These are phyloP conservation scores for Juncus effusus DNA, from an alignment of 176 grass and related monocot species.

Conservation along the genomic window DNA sequence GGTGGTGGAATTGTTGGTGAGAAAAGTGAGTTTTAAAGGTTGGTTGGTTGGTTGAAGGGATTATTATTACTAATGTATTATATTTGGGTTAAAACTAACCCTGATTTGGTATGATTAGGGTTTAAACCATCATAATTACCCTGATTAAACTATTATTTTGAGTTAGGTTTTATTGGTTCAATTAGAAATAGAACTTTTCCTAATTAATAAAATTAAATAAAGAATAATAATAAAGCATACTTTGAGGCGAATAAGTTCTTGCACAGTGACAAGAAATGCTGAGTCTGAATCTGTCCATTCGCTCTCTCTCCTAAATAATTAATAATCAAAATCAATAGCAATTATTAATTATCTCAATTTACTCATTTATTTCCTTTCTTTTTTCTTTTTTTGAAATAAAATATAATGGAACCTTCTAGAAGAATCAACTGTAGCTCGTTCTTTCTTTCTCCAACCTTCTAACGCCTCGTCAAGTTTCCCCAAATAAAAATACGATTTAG, in stretches of 20 bases:
- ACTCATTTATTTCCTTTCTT: background rate
- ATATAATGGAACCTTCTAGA: constrained; percentile 12
- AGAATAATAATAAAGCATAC: constrained; percentile 27
- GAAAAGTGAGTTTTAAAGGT: too few species aligned
- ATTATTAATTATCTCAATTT: background rate
- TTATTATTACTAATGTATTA: too few species aligned
- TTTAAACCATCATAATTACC: too few species aligned
- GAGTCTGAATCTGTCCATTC: background rate
- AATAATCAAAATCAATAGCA: too few species aligned
- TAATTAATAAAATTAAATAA: constrained; percentile 10
- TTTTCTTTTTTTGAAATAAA: background rate
- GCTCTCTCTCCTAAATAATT: constrained; percentile 24
- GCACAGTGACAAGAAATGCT: constrained; percentile 37
- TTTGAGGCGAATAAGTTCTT: constrained; percentile 64
- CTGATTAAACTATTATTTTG: too few species aligned
- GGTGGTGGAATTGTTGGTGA: too few species aligned
- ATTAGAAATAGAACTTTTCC: too few species aligned
- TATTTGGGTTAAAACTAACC: too few species aligned
- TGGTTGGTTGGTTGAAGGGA: too few species aligned
- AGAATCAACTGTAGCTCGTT: constrained; percentile 31
- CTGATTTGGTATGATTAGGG: too few species aligned
- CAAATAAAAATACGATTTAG: constrained; percentile 73
- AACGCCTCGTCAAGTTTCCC: constrained; percentile 70
- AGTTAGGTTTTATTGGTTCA: too few species aligned
- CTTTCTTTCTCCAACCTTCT: constrained; percentile 46